Conservation (phyloP, 495 filamentous ascomycete species). For the Penicillium cataractarum region DNA sequence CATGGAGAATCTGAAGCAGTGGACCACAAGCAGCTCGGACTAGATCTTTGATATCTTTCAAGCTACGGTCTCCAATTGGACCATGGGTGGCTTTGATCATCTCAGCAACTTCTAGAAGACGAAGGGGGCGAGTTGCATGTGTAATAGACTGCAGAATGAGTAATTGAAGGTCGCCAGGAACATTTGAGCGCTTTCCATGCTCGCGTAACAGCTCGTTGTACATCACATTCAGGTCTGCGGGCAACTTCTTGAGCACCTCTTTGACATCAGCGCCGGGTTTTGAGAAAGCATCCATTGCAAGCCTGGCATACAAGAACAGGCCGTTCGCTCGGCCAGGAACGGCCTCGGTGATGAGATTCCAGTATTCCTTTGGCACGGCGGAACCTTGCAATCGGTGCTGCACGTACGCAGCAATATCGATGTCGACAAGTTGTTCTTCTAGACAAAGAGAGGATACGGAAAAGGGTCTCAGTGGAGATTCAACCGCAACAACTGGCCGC, state of each 20-base stretch:
- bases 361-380: conserved; percentile 30
- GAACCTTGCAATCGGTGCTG: conserved; percentile 28
- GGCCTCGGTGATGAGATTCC: conserved; percentile 22
- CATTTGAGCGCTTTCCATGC: conserved; percentile 38
- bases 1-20: conserved; percentile 51
- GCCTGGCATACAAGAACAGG: conserved; percentile 39
- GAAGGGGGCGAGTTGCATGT: conserved; percentile 53
- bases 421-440: conserved; percentile 29
- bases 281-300: conserved; percentile 50
- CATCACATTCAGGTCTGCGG: conserved; percentile 46
- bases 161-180: conserved; percentile 44
- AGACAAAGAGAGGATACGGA: conserved; percentile 8
- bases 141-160: conserved; percentile 52
- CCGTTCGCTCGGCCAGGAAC: conserved; percentile 18
- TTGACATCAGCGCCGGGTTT: conserved; percentile 16
- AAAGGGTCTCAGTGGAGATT: background rate
- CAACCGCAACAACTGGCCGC: background rate
- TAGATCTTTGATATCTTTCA: conserved; percentile 30
- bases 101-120: conserved; percentile 52
- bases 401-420: conserved; percentile 47
- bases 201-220: conserved; percentile 48
- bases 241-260: conserved; percentile 34
- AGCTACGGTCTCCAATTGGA: conserved; percentile 7
- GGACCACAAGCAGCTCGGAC: conserved; percentile 48
- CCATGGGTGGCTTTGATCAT: conserved; percentile 31